phyloP scores from a whole-genome alignment of 305 asterid genomes.

The Fraxinus baroniana region DNA sequence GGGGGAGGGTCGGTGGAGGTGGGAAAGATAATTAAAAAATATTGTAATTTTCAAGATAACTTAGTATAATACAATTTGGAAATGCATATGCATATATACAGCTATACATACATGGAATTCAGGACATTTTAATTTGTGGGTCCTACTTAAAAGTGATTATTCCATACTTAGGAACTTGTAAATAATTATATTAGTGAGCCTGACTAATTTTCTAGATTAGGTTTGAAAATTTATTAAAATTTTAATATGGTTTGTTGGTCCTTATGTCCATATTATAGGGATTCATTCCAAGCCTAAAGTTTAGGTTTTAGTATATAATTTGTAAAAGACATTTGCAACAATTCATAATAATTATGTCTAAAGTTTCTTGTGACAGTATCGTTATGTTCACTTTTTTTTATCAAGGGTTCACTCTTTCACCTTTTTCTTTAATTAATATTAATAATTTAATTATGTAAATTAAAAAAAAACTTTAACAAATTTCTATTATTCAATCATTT shows the following conservation, averaged over 20 bases:
- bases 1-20: not conserved
- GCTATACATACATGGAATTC: constrained; percentile 8
- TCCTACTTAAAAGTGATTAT: constrained; percentile 16
- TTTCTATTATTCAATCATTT: not conserved
- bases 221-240: not conserved
- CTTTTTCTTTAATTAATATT: not conserved
- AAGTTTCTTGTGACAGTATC: not conserved
- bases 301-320: not conserved
- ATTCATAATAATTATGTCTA: constrained; percentile 10
- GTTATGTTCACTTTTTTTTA: not conserved
- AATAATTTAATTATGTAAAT: not conserved
- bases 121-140: constrained; percentile 10
- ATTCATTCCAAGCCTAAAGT: not conserved
- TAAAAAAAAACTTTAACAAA: not conserved
- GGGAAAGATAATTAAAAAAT: not conserved
- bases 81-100: not conserved
- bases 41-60: not conserved
- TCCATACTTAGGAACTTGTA: constrained; percentile 21
- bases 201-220: not conserved
- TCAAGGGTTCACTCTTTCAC: not conserved
- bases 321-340: not conserved
- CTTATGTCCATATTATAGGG: not conserved
- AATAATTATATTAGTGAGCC: constrained; percentile 1
- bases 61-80: not conserved
- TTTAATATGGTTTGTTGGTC: not conserved